Evolutionary conservation across 148 eudicot genomes (phyloP).

Genomic region (Camellia sinensis): DNA sequence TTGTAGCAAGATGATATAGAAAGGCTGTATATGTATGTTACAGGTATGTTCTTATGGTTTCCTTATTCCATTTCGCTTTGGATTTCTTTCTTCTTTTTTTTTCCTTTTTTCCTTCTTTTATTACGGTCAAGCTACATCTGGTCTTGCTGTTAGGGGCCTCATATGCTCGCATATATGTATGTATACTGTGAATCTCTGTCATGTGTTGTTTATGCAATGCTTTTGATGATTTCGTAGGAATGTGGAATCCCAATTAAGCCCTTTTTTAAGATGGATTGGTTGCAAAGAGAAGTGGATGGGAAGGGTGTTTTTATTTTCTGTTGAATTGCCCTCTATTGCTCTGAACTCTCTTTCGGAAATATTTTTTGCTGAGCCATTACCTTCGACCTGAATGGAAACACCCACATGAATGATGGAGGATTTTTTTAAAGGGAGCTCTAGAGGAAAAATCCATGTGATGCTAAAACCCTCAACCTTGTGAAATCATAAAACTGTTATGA

Average conservation of each 20-base stretch:
- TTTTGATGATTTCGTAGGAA: not conserved
- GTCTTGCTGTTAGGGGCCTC: not conserved
- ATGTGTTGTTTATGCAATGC: no score
- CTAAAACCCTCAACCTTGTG: no score
- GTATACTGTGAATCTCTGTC: no score
- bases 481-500: no score
- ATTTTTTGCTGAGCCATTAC: no score
- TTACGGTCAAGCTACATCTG: not conserved
- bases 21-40: constrained; percentile 2
- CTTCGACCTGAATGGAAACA: no score
- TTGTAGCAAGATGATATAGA: not conserved
- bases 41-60: not conserved
- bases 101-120: no score
- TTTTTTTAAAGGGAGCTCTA: not conserved
- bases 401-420: not conserved
- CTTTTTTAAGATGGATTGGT: not conserved
- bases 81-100: not conserved
- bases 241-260: not conserved
- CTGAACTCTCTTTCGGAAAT: no score
- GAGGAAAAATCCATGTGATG: not conserved
- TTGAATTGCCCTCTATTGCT: no score
- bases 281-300: not conserved
- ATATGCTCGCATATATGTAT: not conserved
- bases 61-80: not conserved
- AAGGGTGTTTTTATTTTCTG: not conserved